Base-by-base conservation (phyloP, 352 stramenopile species). In the Globisporangium nunn region DNA sequence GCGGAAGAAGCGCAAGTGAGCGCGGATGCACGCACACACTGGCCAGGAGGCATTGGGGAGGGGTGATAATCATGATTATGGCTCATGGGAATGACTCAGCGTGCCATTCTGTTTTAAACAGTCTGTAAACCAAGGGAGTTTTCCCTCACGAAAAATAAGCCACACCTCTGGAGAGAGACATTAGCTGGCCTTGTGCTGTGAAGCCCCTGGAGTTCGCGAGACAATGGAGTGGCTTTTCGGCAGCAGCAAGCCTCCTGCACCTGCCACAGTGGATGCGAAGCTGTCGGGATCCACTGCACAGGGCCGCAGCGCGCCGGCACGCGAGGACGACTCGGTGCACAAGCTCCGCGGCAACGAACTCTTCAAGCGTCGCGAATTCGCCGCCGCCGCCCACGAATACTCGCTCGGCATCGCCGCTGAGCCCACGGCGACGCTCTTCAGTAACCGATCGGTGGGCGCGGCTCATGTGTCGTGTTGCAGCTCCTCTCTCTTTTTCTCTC, bases 191-290 rank as follows among this genome's bases (percentile, higher is more conserved):
- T 23, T 23, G 23, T 1, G 23, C 23, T 23, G 23, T 23, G 23
- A 23, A 23, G 23, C 23, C 23, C 23, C 23, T 23, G 23, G 23
- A 23, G 23, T 23, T 23, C 23, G 23, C 23, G 23, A 23, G 23
- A 23, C 23, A 18, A 88, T 90, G 80, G 74, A 90, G 48, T 90
- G 80, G 80, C 62, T 88, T 2, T 88, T 90, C 46, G 74, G 71
- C 3, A 47, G 59, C 15, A 47, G 50, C 18, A 18, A 23, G 2
- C 12, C 50, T 6, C 46, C 59, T 12, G 41, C 64, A 14, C 50
- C 64, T 11, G 52, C 70, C 44, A 70, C 57, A 23, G 58, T 77
- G 45, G 65, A 71, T 48, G 73, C 66, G 4, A 80, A 74, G 56
- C 66, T 90, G 46, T 86, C 77, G 6, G 64, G 64, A 15, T 88